Evolutionary conservation across 208 protist genomes (phyloP).

Genomic region (Acanthamoeba royreba): DNA sequence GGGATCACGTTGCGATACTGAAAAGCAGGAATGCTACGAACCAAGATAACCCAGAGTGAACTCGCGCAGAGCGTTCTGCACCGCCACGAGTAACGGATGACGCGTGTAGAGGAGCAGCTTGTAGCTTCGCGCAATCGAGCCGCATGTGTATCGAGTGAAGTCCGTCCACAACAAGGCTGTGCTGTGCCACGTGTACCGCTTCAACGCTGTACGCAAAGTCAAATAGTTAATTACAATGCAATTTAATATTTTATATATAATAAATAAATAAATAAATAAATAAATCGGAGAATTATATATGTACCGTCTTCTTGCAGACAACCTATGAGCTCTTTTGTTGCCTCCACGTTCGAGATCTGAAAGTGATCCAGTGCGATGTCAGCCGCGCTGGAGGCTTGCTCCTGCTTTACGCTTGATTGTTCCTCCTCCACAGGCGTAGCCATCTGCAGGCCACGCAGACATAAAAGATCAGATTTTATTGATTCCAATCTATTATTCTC

Average conservation of each 20-base stretch:
- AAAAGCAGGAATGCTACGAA: not conserved
- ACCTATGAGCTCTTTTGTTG: not conserved
- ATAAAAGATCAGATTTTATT: too few relatives aligned
- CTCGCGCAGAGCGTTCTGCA: not conserved
- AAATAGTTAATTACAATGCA: not conserved
- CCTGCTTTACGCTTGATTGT: too few relatives aligned
- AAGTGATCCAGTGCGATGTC: not conserved
- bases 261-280: not conserved
- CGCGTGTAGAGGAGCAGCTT: not conserved
- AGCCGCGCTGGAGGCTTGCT: too few relatives aligned
- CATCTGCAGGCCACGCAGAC: too few relatives aligned
- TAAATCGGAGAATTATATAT: not conserved
- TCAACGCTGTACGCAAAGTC: not conserved
- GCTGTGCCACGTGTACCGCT: constrained; percentile 16
- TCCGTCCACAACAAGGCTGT: not conserved
- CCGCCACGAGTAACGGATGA: not conserved
- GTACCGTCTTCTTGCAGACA: constrained; percentile 27
- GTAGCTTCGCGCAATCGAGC: constrained; percentile 18
- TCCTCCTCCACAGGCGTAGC: too few relatives aligned
- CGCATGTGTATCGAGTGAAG: constrained; percentile 12
- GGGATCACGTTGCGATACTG: not conserved
- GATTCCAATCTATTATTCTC: too few relatives aligned
- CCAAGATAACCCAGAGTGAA: constrained; percentile 8
- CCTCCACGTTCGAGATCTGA: not conserved
- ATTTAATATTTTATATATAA: not conserved